A percentile compares a stretch with the other conserved stretches of the same genome.
phyloP scores from a whole-genome alignment of 2,329 filamentous ascomycete species.

The Aspergillus pseudoglaucus region DNA sequence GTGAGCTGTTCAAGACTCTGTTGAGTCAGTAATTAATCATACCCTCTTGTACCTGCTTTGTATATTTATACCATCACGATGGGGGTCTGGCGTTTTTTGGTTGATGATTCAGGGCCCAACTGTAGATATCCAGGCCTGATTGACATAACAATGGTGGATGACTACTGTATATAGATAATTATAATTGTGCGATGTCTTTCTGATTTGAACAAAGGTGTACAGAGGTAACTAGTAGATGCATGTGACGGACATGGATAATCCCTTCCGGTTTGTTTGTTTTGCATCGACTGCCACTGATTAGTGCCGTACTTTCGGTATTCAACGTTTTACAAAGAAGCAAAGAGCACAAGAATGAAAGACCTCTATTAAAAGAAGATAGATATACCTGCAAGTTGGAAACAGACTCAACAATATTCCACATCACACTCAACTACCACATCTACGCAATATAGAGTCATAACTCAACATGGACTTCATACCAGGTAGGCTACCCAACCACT shows the following conservation, averaged over 20 bases:
- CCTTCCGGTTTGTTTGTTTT: not conserved
- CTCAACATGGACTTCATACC: slow-evolving; percentile 14
- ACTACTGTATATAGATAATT: not conserved
- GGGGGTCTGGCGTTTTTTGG: not conserved
- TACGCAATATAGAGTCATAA: not conserved
- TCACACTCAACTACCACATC: not conserved
- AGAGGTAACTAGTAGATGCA: not conserved
- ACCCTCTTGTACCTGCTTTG: not conserved
- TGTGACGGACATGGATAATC: not conserved
- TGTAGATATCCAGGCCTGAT: no score
- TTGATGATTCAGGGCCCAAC: not conserved
- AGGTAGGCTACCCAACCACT: slow-evolving; percentile 5
- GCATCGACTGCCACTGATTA: not conserved
- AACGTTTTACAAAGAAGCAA: no score
- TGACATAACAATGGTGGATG: not conserved
- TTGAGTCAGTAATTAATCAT: slow-evolving; percentile 22
- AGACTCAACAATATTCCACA: no score
- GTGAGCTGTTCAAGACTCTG: slow-evolving; percentile 51
- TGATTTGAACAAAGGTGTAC: not conserved
- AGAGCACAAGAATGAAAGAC: no score
- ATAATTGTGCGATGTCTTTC: not conserved
- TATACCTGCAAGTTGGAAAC: no score
- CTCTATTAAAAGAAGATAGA: no score
- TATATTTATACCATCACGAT: slow-evolving; percentile 1
- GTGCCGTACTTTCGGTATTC: not conserved